phyloP scores from a whole-genome alignment of 805 yeast genomes.

The Tetrapisispora phaffii region DNA sequence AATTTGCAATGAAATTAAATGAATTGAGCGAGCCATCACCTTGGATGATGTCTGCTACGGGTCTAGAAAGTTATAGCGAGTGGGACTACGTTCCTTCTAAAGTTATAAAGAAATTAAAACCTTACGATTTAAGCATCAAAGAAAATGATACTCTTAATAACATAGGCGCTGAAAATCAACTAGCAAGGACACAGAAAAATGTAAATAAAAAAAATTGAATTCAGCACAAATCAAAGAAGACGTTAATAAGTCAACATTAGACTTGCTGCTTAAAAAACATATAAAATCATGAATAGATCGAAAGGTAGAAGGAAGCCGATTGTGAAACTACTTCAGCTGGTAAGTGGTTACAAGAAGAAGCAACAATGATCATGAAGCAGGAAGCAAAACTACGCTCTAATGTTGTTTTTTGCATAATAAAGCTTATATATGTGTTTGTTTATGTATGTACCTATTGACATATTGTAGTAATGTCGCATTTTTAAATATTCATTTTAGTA shows the following conservation, averaged over 20 bases:
- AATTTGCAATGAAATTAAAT: constrained; percentile 25
- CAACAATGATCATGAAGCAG: background rate
- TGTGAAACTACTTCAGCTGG: constrained; percentile 17
- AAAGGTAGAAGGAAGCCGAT: constrained; percentile 27
- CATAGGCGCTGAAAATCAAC: background rate
- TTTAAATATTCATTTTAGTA: background rate
- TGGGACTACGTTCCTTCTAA: constrained; percentile 30
- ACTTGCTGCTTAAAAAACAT: constrained; percentile 11
- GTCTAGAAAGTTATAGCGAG: constrained; percentile 28
- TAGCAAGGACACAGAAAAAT: background rate
- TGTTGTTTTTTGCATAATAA: too few species aligned
- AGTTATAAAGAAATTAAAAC: constrained; percentile 23
- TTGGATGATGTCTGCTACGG: constrained; percentile 32
- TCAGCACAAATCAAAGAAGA: constrained; percentile 6
- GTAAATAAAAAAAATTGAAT: background rate
- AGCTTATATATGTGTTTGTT: background rate
- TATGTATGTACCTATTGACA: background rate
- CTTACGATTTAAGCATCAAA: constrained; percentile 28
- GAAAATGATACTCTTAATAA: background rate
- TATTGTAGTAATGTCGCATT: background rate
- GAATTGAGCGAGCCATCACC: constrained; percentile 22
- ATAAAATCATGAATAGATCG: constrained; percentile 13
- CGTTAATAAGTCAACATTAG: constrained; percentile 8
- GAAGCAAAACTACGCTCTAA: background rate
- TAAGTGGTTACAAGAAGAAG: constrained; percentile 6